A percentile compares a stretch with the other conserved stretches of the same genome.
Conservation (phyloP, 768 basidiomycete species). For the Pulveroboletus sp. region DNA sequence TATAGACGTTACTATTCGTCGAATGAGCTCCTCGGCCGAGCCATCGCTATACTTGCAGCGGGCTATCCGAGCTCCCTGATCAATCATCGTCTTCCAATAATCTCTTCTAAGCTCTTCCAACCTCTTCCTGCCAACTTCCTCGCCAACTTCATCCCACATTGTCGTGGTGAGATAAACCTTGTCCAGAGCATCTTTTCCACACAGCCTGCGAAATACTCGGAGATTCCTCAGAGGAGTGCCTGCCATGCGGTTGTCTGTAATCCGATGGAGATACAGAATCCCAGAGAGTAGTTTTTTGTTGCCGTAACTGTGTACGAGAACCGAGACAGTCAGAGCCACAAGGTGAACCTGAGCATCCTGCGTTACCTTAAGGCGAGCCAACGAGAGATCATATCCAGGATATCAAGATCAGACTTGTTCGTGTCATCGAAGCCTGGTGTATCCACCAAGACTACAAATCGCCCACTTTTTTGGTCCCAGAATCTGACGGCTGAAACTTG, state of each 20-base stretch:
- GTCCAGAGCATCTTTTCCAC: slow-evolving; percentile 24
- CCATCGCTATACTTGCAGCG: too few relatives aligned
- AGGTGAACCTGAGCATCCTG: too few relatives aligned
- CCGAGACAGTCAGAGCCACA: not conserved
- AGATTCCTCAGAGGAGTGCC: slow-evolving; percentile 34
- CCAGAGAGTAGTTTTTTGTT: slow-evolving; percentile 23
- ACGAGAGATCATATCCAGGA: not conserved
- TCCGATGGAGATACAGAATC: slow-evolving; percentile 41
- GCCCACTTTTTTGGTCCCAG: not conserved
- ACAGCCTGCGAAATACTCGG: slow-evolving; percentile 29
- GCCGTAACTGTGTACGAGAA: slow-evolving; percentile 3
- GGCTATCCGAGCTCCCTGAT: slow-evolving; percentile 6
- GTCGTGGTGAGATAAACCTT: slow-evolving; percentile 36
- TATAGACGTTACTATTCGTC: not conserved
- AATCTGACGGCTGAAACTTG: slow-evolving; percentile 4
- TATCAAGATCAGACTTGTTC: slow-evolving; percentile 7
- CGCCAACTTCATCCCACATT: slow-evolving; percentile 36
- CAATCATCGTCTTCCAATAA: slow-evolving; percentile 7
- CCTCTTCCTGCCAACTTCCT: slow-evolving; percentile 17
- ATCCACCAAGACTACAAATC: slow-evolving; percentile 20
- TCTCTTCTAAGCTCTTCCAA: slow-evolving; percentile 2
- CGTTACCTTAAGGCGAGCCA: not conserved
- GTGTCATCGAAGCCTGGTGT: slow-evolving; percentile 24
- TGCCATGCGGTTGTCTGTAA: slow-evolving; percentile 36
- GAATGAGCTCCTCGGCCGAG: too few relatives aligned